Conservation (phyloP, 1,284 basidiomycete species). For the Flammula alnicola region DNA sequence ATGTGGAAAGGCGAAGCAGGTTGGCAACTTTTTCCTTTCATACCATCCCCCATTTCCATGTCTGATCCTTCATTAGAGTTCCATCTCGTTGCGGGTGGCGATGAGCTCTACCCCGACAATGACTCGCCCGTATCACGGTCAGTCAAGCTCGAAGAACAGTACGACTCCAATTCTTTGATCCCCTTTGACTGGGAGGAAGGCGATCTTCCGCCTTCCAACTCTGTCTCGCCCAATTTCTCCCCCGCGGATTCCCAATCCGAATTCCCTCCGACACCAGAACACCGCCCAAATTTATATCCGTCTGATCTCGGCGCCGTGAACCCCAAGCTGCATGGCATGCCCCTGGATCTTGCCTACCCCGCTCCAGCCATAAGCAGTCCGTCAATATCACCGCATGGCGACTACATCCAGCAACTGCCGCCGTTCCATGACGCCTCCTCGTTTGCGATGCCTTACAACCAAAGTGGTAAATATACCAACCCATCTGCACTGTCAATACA, state of each 20-base stretch:
- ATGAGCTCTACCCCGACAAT: slow-evolving; percentile 65
- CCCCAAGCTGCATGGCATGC: slow-evolving; percentile 23
- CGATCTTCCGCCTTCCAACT: slow-evolving; percentile 40
- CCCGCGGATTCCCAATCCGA: slow-evolving; percentile 47
- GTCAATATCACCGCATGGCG: slow-evolving; percentile 33
- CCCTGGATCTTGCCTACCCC: slow-evolving; percentile 22
- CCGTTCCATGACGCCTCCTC: slow-evolving; percentile 26
- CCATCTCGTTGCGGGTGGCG: slow-evolving; percentile 74
- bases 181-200: slow-evolving; percentile 46
- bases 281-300: slow-evolving; percentile 31
- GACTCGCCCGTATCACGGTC: slow-evolving; percentile 43
- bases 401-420: slow-evolving; percentile 29
- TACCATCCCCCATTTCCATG: slow-evolving; percentile 17
- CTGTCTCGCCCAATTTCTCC: slow-evolving; percentile 45
- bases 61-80: slow-evolving; percentile 35
- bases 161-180: slow-evolving; percentile 42
- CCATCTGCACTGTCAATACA: slow-evolving; percentile 19
- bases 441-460: slow-evolving; percentile 14
- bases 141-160: slow-evolving; percentile 54
- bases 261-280: slow-evolving; percentile 46
- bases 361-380: slow-evolving; percentile 24
- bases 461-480: slow-evolving; percentile 20
- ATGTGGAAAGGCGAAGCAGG: slow-evolving; percentile 85
- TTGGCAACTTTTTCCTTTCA: slow-evolving; percentile 34
- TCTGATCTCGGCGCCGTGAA: slow-evolving; percentile 26